Evolutionary conservation across 2,329 filamentous ascomycete species (phyloP), one percentile per base, ranked within the genome.

Genomic region (Colletotrichum sansevieriae): DNA sequence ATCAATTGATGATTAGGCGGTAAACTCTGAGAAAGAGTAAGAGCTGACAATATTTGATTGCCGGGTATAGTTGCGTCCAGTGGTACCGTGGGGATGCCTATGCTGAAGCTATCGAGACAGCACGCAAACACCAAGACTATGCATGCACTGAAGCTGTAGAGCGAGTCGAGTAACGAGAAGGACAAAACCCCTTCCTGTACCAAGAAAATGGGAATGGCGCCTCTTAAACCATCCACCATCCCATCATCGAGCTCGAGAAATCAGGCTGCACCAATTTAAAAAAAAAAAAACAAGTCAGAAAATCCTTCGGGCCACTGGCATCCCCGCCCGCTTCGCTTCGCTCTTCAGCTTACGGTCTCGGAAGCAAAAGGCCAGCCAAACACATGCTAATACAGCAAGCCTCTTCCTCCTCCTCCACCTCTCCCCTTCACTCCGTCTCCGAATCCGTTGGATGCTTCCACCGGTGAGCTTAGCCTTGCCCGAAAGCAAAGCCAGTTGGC

Each of bases 261-360:
- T 41, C 39, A 55, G 51, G 41, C 49, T 60, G 57, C 11, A 12
- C 35, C 57, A 33, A 60, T 39, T 64, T 18, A 44, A 56, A 29
- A 49, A 57, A 56, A 29, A 49, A 57, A 35, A 18, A 18, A 35
- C 22, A 20, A 41, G 43, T 51, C 65, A 44, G 20, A 43, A 29
- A 22, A 64, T 63, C 65, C 60, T 68, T 58, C 65, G 47, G 33
- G 37, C 55, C 55, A 61, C 35, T 43, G n/a, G 5, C 56, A 29
- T 22, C 35, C 58, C 46, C 15, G 51, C 64, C 47, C 54, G 29
- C 61, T 55, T 18, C 60, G 39, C 61, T 39, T 18, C 60, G 39
- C 61, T 39, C 29, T 33, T 41, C 47, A 56, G 55, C 65, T 61
- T 60, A 65, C 41, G 37, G 37, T 68, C 65, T 68, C 65, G 65